Evolutionary conservation across 345 rosid species (phyloP), one percentile per base, ranked within the genome.

Genomic region (Schrenkiella parvula): DNA sequence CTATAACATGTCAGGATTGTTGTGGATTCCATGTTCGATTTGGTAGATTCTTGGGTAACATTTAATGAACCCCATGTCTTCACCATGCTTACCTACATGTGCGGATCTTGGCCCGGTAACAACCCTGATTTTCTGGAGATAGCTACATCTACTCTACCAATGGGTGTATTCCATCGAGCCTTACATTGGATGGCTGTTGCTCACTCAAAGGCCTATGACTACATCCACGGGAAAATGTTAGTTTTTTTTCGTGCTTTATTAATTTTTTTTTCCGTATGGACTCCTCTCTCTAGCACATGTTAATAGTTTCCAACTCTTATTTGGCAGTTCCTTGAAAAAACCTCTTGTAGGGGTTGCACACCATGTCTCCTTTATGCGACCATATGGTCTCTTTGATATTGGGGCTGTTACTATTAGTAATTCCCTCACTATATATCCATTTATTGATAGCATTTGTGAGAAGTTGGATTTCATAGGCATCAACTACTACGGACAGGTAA

Each of bases 51-150:
- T 60, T 90, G 98, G 97, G 78, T 93, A 32, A 90, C 91, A 42
- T 93, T 93, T 78, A 93, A 93, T 41, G 98, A 93, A 80, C 97
- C 97, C 31, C 97, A 90, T 76, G 84, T 93, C 77, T 93, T 93
- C 62, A 69, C 82, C 70, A 83, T 93, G 98, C 95, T 93, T 73
- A 93, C 98, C 29, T 90, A 93, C 80, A 86, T 88, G 56, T 91
- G 92, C 23, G 98, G 98, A 77, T 85, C 97, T 79, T 93, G 98
- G 98, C 97, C 98, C 62, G 98, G 98, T 35, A 95, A 91, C 70
- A 80, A 87, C 81, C 98, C 98, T 72, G 92, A 87, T 72, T 81
- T 90, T 90, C 76, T 93, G 79, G 98, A 93, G 82, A 87, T 41
- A 50, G 97, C 96, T 46, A 93, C 89, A 52, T 80, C 97, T 78